These are phyloP conservation scores for Marasmius fiardii DNA, from an alignment of 1,284 basidiomycete species.

Conservation along the genomic window DNA sequence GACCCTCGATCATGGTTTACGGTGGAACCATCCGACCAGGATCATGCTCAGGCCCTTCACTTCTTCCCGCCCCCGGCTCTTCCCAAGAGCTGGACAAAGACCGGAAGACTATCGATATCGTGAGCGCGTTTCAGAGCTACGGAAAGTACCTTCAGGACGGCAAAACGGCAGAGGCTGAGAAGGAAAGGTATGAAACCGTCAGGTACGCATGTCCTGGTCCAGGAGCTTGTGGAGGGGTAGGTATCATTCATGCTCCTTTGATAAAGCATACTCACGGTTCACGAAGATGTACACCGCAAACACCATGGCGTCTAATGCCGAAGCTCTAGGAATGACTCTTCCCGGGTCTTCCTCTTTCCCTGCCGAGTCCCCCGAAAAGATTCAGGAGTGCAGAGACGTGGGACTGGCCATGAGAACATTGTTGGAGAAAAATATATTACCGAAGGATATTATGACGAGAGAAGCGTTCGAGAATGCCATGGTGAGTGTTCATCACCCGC, in stretches of 20 bases:
- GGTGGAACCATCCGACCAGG: conserved; percentile 93
- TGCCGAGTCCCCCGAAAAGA: conserved; percentile 87
- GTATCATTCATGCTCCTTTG: conserved; percentile 25
- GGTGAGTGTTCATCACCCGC: conserved; percentile 42
- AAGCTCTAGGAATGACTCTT: conserved; percentile 93
- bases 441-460: conserved; percentile 94
- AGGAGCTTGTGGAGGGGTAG: conserved; percentile 92
- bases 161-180: conserved; percentile 79
- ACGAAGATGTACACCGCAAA: conserved; percentile 92
- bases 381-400: conserved; percentile 78
- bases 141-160: conserved; percentile 92
- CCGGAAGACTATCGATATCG: conserved; percentile 73
- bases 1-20: conserved; percentile 95
- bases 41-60: conserved; percentile 71
- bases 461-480: conserved; percentile 97
- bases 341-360: conserved; percentile 96
- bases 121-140: conserved; percentile 94
- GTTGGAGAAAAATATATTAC: conserved; percentile 89
- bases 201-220: conserved; percentile 93
- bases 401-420: conserved; percentile 84
- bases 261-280: conserved; percentile 23
- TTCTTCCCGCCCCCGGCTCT: neutral
- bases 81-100: neutral
- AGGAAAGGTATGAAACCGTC: conserved; percentile 78
- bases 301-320: conserved; percentile 92